Conservation (phyloP, 495 filamentous ascomycete genomes). For the Aspergillus wentii region DNA sequence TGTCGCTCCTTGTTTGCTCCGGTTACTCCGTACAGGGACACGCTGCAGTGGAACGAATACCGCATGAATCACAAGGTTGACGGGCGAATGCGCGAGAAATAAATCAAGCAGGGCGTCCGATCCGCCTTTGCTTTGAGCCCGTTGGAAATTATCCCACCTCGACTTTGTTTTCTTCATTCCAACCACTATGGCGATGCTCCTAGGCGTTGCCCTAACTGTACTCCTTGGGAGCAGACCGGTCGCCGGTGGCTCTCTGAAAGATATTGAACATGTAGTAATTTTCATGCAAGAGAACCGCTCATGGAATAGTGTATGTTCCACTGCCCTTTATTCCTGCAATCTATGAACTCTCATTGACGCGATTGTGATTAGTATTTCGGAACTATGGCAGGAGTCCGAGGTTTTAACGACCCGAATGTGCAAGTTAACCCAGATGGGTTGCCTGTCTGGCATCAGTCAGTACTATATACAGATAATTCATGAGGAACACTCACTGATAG, state of each 20-base stretch:
- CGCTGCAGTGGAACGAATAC: no score
- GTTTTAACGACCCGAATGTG: constrained; percentile 53
- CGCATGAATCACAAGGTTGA: no score
- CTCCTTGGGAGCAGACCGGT: constrained; percentile 18
- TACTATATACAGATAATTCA: constrained; percentile 1
- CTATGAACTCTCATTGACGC: no score
- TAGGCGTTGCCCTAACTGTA: constrained; percentile 13
- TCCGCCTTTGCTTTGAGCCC: no score
- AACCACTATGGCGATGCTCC: constrained; percentile 11
- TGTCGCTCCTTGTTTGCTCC: no score
- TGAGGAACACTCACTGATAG: no score
- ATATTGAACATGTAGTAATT: constrained; percentile 54
- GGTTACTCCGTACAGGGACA: no score
- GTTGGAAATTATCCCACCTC: no score
- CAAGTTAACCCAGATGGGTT: constrained; percentile 42
- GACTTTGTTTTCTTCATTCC: background rate
- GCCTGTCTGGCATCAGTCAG: constrained; percentile 46
- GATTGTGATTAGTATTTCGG: constrained; percentile 54
- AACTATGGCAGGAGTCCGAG: constrained; percentile 51
- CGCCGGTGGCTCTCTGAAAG: constrained; percentile 36
- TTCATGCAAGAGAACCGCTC: constrained; percentile 54
- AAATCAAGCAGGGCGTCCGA: no score
- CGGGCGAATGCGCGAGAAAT: no score
- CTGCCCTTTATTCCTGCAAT: no score
- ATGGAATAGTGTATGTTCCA: constrained; percentile 29